Evolutionary conservation across 768 basidiomycete species (phyloP).

Genomic region (Crepidotus variabilis): DNA sequence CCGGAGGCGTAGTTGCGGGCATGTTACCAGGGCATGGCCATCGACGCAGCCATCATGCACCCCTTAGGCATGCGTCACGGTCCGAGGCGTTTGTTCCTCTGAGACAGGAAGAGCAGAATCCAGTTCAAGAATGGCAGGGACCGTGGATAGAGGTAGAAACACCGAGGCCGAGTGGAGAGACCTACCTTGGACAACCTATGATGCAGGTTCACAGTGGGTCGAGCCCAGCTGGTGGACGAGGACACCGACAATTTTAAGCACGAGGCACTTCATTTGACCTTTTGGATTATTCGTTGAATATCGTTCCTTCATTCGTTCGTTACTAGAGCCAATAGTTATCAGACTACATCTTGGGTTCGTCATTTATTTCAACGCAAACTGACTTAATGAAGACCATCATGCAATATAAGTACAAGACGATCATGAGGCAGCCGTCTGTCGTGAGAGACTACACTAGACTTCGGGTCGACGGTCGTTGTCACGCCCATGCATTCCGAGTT

Average conservation of each 20-base stretch:
- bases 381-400: too few relatives aligned
- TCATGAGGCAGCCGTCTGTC: too few relatives aligned
- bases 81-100: conserved; percentile 73
- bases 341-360: too few relatives aligned
- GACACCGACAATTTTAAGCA: conserved; percentile 1
- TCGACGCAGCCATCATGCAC: background rate
- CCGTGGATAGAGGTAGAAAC: conserved; percentile 29
- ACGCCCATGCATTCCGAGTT: too few relatives aligned
- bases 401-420: too few relatives aligned
- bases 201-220: background rate
- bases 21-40: background rate
- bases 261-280: background rate
- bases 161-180: background rate
- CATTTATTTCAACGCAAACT: too few relatives aligned
- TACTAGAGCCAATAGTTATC: too few relatives aligned
- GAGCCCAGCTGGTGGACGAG: background rate
- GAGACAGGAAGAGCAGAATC: conserved; percentile 51
- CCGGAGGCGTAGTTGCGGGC: background rate
- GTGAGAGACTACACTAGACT: too few relatives aligned
- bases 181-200: background rate
- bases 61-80: conserved; percentile 38
- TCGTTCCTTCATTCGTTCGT: too few relatives aligned
- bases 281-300: background rate
- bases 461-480: too few relatives aligned
- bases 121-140: conserved; percentile 49